Conservation (phyloP, 2,329 filamentous ascomycete genomes). For the Claviceps pazoutovae region DNA sequence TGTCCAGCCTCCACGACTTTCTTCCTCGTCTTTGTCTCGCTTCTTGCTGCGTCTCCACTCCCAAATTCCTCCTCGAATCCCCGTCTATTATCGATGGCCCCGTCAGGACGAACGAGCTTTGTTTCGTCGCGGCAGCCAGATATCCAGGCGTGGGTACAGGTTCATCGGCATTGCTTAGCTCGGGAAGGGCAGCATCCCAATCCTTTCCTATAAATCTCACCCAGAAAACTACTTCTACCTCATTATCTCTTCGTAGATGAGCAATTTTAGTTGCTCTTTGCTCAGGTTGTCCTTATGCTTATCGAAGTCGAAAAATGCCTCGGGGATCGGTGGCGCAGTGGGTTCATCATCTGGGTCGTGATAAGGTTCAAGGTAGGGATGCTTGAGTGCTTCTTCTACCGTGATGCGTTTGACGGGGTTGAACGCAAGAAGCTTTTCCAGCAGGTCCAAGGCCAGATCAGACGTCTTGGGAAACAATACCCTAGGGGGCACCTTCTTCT, state of each 20-base stretch:
- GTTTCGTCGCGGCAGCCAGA: background rate
- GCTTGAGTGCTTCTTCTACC: conserved; percentile 91
- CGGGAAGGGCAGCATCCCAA: background rate
- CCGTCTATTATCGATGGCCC: background rate
- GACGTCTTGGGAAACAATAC: conserved; percentile 98
- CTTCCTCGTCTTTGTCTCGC: background rate
- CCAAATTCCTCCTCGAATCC: too few relatives aligned
- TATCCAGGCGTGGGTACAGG: background rate
- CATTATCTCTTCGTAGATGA: conserved; percentile 97
- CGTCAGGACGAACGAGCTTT: background rate
- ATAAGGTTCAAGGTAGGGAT: conserved; percentile 96
- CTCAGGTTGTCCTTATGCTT: conserved; percentile 98
- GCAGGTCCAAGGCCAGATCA: conserved; percentile 81
- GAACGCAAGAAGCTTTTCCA: conserved; percentile 93
- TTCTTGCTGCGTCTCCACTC: background rate
- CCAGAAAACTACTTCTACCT: conserved; percentile 23
- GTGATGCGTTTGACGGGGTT: conserved; percentile 98
- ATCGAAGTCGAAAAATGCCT: conserved; percentile 99
- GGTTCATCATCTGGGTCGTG: conserved; percentile 98
- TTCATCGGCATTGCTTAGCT: background rate
- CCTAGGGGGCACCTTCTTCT: conserved; percentile 99
- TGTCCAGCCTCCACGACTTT: background rate
- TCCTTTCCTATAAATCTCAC: background rate
- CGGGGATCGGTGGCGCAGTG: conserved; percentile 87
- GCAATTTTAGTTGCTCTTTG: conserved; percentile 93